phyloP scores from a whole-genome alignment of 805 yeast species.

The Saccharomycopsis schoenii region DNA sequence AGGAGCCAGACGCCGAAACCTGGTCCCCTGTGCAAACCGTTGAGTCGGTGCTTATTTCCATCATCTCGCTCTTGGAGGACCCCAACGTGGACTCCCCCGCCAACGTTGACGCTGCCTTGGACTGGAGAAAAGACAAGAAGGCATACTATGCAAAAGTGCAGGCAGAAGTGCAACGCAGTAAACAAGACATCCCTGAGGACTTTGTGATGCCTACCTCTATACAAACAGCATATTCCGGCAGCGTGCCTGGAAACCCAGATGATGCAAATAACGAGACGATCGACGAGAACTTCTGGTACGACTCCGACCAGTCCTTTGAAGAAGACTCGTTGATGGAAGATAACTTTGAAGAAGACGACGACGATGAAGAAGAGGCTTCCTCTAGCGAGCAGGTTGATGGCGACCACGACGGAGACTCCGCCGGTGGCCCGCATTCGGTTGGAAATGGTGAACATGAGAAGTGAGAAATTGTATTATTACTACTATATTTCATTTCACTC shows the following conservation, averaged over 20 bases:
- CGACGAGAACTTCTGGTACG: slow-evolving; percentile 82
- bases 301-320: slow-evolving; percentile 60
- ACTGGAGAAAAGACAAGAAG: slow-evolving; percentile 73
- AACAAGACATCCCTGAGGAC: slow-evolving; percentile 78
- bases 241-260: slow-evolving; percentile 18
- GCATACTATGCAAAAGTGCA: slow-evolving; percentile 66
- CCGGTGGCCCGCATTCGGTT: neutral
- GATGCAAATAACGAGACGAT: slow-evolving; percentile 37
- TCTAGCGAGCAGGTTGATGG: slow-evolving; percentile 36
- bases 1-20: slow-evolving; percentile 87
- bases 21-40: slow-evolving; percentile 94
- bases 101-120: slow-evolving; percentile 90
- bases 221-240: slow-evolving; percentile 45
- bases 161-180: slow-evolving; percentile 75
- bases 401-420: slow-evolving; percentile 35
- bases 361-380: slow-evolving; percentile 39
- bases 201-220: slow-evolving; percentile 64
- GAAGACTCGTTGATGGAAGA: slow-evolving; percentile 39
- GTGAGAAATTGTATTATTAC: neutral
- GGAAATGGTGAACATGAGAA: neutral
- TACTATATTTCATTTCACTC: neutral
- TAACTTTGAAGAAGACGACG: slow-evolving; percentile 51
- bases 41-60: slow-evolving; percentile 81
- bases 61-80: slow-evolving; percentile 83
- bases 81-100: slow-evolving; percentile 94